Conservation (phyloP, 345 rosid genomes). For the Aurinia saxatilis region DNA sequence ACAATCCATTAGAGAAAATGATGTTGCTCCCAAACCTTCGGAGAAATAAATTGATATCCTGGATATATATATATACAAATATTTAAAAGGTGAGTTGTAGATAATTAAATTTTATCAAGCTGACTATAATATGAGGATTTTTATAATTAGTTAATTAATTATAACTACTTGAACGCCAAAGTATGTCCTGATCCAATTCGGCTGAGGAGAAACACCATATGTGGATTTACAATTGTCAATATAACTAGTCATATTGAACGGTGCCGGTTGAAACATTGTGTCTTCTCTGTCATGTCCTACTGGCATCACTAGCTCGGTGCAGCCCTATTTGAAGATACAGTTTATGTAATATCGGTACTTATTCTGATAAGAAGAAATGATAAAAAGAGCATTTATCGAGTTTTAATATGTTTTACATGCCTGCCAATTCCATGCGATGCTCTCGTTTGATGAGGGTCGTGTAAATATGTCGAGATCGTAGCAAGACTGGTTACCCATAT, state of each 20-base stretch:
- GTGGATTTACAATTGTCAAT: conserved; percentile 30
- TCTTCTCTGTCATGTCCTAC: conserved; percentile 36
- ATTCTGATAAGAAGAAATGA: too few relatives aligned
- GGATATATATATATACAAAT: not conserved
- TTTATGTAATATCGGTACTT: too few relatives aligned
- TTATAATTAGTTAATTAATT: too few relatives aligned
- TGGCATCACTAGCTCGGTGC: conserved; percentile 65
- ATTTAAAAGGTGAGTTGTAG: not conserved
- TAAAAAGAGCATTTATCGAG: too few relatives aligned
- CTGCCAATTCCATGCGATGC: conserved; percentile 43
- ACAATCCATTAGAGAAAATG: too few relatives aligned
- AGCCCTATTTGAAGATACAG: conserved; percentile 29
- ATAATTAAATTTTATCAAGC: not conserved
- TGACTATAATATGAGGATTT: too few relatives aligned
- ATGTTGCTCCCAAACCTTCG: conserved; percentile 45
- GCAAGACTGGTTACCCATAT: conserved; percentile 12
- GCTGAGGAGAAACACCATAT: conserved; percentile 55
- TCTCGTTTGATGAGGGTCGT: not conserved
- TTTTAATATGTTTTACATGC: conserved; percentile 2
- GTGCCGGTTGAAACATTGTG: conserved; percentile 51
- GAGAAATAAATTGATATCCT: conserved; percentile 37
- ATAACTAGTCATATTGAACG: conserved; percentile 36
- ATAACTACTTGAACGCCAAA: too few relatives aligned
- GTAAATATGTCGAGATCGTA: conserved; percentile 7
- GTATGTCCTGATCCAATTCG: conserved; percentile 52